Percentiles rank a stretch among this genome's conserved stretches.
Evolutionary conservation across 2,329 filamentous ascomycete genomes (phyloP).

Genomic region (Didymosphaeria variabile): DNA sequence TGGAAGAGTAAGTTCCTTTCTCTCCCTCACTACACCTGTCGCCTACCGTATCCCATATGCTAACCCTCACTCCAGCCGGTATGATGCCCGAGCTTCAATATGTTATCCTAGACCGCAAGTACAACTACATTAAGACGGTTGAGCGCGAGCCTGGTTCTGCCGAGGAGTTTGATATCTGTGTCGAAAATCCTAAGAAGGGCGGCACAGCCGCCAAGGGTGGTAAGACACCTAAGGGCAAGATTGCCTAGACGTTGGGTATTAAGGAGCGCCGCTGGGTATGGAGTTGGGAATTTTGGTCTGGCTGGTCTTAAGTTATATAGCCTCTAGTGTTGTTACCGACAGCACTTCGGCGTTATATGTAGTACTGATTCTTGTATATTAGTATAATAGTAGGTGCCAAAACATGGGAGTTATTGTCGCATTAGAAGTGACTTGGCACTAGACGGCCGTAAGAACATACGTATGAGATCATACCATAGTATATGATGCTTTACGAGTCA

Average conservation of each 20-base stretch:
- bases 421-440: too few relatives aligned
- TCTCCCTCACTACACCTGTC: neutral
- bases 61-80: conserved; percentile 9
- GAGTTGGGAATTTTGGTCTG: conserved; percentile 1
- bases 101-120: conserved; percentile 12
- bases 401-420: neutral
- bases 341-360: conserved; percentile 2
- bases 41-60: neutral
- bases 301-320: conserved; percentile 2
- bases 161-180: conserved; percentile 7
- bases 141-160: conserved; percentile 12
- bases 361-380: neutral
- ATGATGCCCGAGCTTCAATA: conserved; percentile 6
- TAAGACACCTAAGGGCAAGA: neutral
- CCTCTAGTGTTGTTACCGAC: conserved; percentile 1
- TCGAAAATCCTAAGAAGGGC: conserved; percentile 2
- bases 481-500: too few relatives aligned
- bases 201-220: neutral
- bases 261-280: conserved; percentile 2
- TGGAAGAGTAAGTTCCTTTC: conserved; percentile 13
- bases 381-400: conserved; percentile 1
- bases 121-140: conserved; percentile 15
- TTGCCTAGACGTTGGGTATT: neutral
- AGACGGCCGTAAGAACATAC: too few relatives aligned
- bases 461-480: too few relatives aligned